Evolutionary conservation across 345 rosid genomes (phyloP), one percentile per base, ranked within the genome.

Genomic region (Arabidopsis suecica): DNA sequence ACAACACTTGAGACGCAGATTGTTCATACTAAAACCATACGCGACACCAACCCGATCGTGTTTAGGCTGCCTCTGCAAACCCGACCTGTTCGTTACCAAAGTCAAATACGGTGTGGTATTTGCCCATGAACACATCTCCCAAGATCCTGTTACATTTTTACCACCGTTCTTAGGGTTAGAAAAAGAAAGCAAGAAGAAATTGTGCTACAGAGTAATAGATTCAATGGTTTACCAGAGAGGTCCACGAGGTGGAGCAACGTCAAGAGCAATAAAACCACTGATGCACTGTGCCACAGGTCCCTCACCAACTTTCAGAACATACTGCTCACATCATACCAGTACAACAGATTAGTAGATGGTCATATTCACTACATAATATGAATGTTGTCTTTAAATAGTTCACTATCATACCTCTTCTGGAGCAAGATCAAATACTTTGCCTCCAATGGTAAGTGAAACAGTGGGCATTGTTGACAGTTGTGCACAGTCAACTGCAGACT

Each of bases 61-160:
- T 60, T 67, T 89, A 95, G 7, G 78, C 93, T 7, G 97, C 96
- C 58, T 92, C 90, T 0, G 99, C 99, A 62, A 95, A 95, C 30
- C 99, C 99, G 61, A 95, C 91, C 78, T 83, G 83, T 66, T 58
- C 55, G 3, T 95, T 88, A 23, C 89, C 93, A 8, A 75, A 90
- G 83, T 95, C 99, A 23, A 95, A 92, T 13, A 95, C 89, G 0
- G 97, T 95, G 82, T 95, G 99, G 85, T 83, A 91, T 47, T 82
- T 89, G 11, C 98, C 97, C 96, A 91, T 93, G 87, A 91, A 93
- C 54, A 89, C 74, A 72, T 93, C 98, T 62, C 98, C 98, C 81
- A 93, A 12, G 70, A 93, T 93, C 98, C 97, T 92, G 87, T 75
- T 83, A 65, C 32, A 65, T 33, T 72, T 65, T 72, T 5, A 49